These are phyloP conservation scores for Westerdykella sp. DNA, from an alignment of 2,329 filamentous ascomycete genomes.

Conservation along the genomic window DNA sequence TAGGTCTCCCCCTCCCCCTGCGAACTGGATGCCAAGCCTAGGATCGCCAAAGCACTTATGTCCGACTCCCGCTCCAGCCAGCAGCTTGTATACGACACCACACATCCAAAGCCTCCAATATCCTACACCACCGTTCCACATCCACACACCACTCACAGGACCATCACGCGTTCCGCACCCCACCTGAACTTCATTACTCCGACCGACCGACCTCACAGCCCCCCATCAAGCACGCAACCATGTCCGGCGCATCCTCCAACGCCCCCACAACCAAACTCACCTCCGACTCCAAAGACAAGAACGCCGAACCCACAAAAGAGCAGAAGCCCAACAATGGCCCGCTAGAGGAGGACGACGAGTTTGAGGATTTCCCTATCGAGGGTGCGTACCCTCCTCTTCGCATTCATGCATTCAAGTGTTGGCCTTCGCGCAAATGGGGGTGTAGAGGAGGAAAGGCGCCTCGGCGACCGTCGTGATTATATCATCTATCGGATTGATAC, in stretches of 20 bases:
- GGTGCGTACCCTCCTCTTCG: slow-evolving; percentile 48
- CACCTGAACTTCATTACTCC: neutral
- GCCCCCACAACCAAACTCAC: neutral
- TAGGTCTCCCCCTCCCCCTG: too few relatives aligned
- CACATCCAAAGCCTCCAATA: too few relatives aligned
- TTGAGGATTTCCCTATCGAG: slow-evolving; percentile 97
- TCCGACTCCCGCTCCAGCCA: too few relatives aligned
- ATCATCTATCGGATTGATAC: neutral
- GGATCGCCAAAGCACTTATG: too few relatives aligned
- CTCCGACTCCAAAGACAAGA: neutral
- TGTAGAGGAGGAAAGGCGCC: neutral
- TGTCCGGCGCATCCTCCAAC: neutral
- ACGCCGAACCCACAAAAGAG: slow-evolving; percentile 38
- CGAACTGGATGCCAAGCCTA: too few relatives aligned
- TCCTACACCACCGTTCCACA: too few relatives aligned
- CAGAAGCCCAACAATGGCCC: slow-evolving; percentile 34
- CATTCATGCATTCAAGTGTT: neutral
- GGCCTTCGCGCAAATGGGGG: neutral
- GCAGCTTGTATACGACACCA: too few relatives aligned
- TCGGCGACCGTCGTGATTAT: too few relatives aligned
- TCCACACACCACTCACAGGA: too few relatives aligned
- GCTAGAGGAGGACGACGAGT: slow-evolving; percentile 95
- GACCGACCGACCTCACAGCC: neutral
- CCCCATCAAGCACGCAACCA: neutral
- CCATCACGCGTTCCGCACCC: neutral